Base-by-base conservation (phyloP, 176 grass and related monocot species). In the Hordeum marinum region DNA sequence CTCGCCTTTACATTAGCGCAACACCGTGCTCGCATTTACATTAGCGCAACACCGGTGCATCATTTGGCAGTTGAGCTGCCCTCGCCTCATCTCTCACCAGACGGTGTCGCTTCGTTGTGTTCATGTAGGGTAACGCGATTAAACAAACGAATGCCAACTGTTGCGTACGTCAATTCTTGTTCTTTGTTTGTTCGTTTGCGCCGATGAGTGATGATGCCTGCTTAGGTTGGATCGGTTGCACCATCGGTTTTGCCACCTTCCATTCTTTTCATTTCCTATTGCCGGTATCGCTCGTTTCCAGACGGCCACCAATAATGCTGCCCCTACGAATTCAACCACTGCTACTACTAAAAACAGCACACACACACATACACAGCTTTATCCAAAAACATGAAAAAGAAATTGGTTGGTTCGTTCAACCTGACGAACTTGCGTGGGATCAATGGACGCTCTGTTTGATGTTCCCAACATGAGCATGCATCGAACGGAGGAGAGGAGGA, bases 241-340 rank as follows among this genome's bases (percentile, higher is more conserved):
- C 61, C 78, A 50, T 80, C 62, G 78, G 42, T 68, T 68, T 52
- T 68, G 61, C 43, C 63, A 66, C 77, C 60, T 27, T 46, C 78
- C 40, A 8, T 48, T 63, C 13, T 18, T 65, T 37, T 8, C 10
- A 27, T 73, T 46, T 14, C 43, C 29, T 23, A 61, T 23, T 60
- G 0, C 2, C 1, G 11, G 41, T 12, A 71, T 43, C 41, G 42
- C 13, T 20, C 71, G 9, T 11, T 48, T 31, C 72, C 45, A 52
- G 18, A 20, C 72, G 29, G 27, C 34, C 75, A 25, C 81, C 87
- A 88, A 88, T 88, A 84, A 78, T 88, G 68, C 24, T 25, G 40
- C 10, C 11, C 11, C 82, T 80, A 39, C 55, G 67, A 67, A 60
- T 67, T 46, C 76, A 84, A 75, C 82, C 5, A 8, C 54, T 57